A percentile compares a stretch with the other conserved stretches of the same genome.
phyloP scores from a whole-genome alignment of 495 filamentous ascomycete species.

The Penicillium dipodomyicola region DNA sequence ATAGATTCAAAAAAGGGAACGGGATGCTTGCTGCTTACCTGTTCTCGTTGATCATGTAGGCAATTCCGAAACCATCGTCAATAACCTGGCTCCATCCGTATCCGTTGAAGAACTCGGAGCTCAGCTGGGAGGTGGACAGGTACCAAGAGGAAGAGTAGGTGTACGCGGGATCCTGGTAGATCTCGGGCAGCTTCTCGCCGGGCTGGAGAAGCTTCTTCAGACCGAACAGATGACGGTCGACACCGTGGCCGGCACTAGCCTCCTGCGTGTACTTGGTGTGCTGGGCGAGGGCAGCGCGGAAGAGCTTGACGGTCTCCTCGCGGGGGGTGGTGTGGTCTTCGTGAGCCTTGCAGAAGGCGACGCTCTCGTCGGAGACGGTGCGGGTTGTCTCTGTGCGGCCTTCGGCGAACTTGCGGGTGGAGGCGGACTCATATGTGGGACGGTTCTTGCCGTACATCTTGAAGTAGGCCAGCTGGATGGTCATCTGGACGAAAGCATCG shows the following conservation, averaged over 20 bases:
- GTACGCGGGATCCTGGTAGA: slow-evolving; percentile 87
- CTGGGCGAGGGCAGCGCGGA: slow-evolving; percentile 75
- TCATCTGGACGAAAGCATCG: slow-evolving; percentile 97
- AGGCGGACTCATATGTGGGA: slow-evolving; percentile 96
- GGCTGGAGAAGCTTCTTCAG: slow-evolving; percentile 86
- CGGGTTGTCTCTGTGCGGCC: slow-evolving; percentile 97
- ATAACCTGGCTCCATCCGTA: slow-evolving; percentile 99
- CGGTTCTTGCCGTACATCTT: slow-evolving; percentile 99
- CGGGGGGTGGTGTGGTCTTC: slow-evolving; percentile 58
- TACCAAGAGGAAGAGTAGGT: slow-evolving; percentile 86
- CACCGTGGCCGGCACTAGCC: slow-evolving; percentile 87
- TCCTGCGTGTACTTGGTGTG: slow-evolving; percentile 89
- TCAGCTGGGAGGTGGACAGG: slow-evolving; percentile 83
- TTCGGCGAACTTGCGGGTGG: slow-evolving; percentile 90
- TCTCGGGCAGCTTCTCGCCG: slow-evolving; percentile 74
- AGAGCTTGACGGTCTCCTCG: slow-evolving; percentile 65
- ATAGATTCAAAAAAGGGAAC: neutral
- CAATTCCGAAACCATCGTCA: slow-evolving; percentile 93
- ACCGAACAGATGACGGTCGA: slow-evolving; percentile 95
- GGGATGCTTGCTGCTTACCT: slow-evolving; percentile 38
- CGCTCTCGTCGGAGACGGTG: slow-evolving; percentile 84
- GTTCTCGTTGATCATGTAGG: slow-evolving; percentile 99
- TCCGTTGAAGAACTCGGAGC: slow-evolving; percentile 96
- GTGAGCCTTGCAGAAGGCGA: slow-evolving; percentile 88
- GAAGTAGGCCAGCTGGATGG: slow-evolving; percentile 97